Evolutionary conservation across 75 land plant species (phyloP).

Genomic region (Pinus albicaulis): DNA sequence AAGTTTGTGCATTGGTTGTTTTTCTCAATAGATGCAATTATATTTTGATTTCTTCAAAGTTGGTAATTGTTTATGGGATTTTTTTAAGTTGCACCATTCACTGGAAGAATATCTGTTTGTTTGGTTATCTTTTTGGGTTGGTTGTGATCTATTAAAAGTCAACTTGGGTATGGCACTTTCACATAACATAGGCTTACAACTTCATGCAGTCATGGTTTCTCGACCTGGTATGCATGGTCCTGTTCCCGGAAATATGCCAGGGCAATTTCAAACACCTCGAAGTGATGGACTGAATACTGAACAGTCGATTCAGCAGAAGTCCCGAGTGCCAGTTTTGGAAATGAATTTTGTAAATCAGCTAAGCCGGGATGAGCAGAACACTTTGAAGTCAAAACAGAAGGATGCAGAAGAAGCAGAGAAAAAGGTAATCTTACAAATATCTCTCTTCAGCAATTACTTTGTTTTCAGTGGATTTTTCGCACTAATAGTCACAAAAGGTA

Average conservation of each 20-base stretch:
- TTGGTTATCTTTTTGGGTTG: not conserved
- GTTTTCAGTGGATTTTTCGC: not conserved
- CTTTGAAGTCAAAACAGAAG: constrained; percentile 54
- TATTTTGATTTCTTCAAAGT: not conserved
- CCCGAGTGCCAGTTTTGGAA: constrained; percentile 49
- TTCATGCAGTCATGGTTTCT: constrained; percentile 25
- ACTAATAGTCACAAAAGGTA: not conserved
- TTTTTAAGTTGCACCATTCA: not conserved
- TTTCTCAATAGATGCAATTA: not conserved
- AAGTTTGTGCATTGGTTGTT: not conserved
- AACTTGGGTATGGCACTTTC: not conserved
- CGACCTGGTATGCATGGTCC: constrained; percentile 13
- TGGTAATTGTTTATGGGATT: not conserved
- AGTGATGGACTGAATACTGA: constrained; percentile 19
- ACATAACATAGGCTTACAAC: constrained; percentile 34
- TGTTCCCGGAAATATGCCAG: constrained; percentile 23
- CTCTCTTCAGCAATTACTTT: not conserved
- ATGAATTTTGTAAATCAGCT: constrained; percentile 55
- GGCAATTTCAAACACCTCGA: constrained; percentile 1
- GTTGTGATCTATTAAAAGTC: not conserved
- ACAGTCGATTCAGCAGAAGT: constrained; percentile 40
- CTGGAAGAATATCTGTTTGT: not conserved
- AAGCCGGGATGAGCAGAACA: constrained; percentile 63
- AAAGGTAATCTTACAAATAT: constrained; percentile 43
- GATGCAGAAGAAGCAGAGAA: constrained; percentile 62